Evolutionary conservation across 2,329 filamentous ascomycete species (phyloP), one percentile per base, ranked within the genome.

Genomic region (Aspergillus udagawae): DNA sequence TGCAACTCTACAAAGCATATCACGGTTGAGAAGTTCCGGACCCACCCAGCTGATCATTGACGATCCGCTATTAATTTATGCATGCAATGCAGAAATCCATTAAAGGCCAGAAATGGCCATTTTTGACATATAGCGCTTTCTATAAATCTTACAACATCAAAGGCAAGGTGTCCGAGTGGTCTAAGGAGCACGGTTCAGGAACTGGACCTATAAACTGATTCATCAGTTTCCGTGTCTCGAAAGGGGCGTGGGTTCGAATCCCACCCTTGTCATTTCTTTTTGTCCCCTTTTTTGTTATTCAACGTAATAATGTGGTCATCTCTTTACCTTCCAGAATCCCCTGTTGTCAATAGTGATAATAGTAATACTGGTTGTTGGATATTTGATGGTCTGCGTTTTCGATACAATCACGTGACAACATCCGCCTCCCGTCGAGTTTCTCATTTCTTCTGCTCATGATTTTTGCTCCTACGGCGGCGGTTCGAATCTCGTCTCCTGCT

Each of bases 401-500:
- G 12, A 14, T 4, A 47, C 53, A 59, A 52, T 64, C 60, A 51
- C 21, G 23, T 48, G 38, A 6, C 3, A 17, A 1, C 1, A 4
- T 23, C 50, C 50, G 21, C 38, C 44, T 49, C 47, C 51, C 48
- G 49, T 48, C 20, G 23, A 41, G 38, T 12, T 47, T 54, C 29
- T 57, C 54, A 17, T n/a, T 20, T 8, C 17, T n/a, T 41, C 51
- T 28, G 8, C 14, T 49, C 51, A 8, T 25, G 23, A 49, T 60
- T 58, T 58, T 51, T 38, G 17, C 55, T 60, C 57, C 52, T 47
- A 58, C 57, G 65, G 57, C 66, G 59, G 56, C 56, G 59, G 70
- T 73, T 73, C 70, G 70, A 73, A 64, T 66, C 70, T 53, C 62
- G 65, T 53, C 59, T 62, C 63, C 62, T 59, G 54, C 61, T 58